These are phyloP conservation scores for Funneliformis caledonium DNA, from an alignment of 371 early-diverging fungal genomes.

Conservation along the genomic window DNA sequence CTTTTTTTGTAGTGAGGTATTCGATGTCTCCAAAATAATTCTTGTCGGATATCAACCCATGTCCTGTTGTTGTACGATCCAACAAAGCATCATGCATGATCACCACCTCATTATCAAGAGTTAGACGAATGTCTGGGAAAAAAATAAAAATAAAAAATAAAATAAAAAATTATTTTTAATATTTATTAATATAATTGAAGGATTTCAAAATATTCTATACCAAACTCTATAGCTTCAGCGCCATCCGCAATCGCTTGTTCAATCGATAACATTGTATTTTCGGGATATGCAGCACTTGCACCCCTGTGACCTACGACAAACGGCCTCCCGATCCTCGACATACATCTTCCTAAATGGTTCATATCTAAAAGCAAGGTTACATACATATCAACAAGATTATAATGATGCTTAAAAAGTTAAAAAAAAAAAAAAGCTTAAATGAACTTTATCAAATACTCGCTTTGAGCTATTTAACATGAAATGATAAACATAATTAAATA, in stretches of 20 bases:
- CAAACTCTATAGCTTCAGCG: conserved; percentile 61
- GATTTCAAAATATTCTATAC: background rate
- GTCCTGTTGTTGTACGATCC: conserved; percentile 63
- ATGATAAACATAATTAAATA: too few relatives aligned
- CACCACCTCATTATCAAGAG: conserved; percentile 63
- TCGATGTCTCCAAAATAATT: conserved; percentile 25
- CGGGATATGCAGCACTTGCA: conserved; percentile 62
- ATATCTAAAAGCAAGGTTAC: too few relatives aligned
- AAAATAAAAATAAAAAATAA: background rate
- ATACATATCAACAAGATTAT: too few relatives aligned
- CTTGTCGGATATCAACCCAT: conserved; percentile 46
- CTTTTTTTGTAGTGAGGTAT: conserved; percentile 27
- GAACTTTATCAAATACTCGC: too few relatives aligned
- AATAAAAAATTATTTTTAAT: background rate
- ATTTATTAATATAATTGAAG: background rate
- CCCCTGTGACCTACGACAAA: conserved; percentile 49
- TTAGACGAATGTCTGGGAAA: conserved; percentile 59
- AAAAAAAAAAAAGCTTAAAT: too few relatives aligned
- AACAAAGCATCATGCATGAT: conserved; percentile 67
- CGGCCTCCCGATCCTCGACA: conserved; percentile 12
- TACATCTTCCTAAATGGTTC: background rate
- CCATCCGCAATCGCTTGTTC: conserved; percentile 62
- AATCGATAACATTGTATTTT: conserved; percentile 67
- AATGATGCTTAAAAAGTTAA: too few relatives aligned
- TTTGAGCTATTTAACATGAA: too few relatives aligned